Percentiles rank a stretch among this genome's conserved stretches.
Conservation (phyloP, 192 early-diverging fungal species). For the Mortierella antarctica region DNA sequence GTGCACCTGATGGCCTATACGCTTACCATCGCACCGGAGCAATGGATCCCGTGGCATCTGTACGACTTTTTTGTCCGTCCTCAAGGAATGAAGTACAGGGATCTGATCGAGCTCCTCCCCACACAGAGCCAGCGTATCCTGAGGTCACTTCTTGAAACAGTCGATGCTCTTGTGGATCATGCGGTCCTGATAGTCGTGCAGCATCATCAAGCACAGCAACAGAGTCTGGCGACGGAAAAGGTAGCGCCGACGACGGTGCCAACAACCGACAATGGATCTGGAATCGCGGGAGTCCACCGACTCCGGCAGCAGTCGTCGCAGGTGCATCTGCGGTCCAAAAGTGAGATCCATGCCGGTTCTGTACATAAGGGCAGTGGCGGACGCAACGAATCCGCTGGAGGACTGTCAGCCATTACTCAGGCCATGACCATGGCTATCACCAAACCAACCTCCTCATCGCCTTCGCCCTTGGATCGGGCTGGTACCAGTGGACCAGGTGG, state of each 20-base stretch:
- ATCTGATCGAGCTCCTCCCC: constrained; percentile 34
- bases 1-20: constrained; percentile 9
- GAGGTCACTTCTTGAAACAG: constrained; percentile 27
- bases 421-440: background rate
- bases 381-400: background rate
- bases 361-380: background rate
- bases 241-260: background rate
- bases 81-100: constrained; percentile 20
- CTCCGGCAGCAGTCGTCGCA: background rate
- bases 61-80: constrained; percentile 43
- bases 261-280: background rate
- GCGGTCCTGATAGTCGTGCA: constrained; percentile 1
- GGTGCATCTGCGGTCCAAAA: constrained; percentile 24
- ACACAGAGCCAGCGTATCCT: constrained; percentile 37
- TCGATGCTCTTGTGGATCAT: constrained; percentile 26
- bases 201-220: background rate
- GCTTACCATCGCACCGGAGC: constrained; percentile 24
- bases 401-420: background rate
- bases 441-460: background rate
- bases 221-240: background rate
- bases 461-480: background rate
- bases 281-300: background rate
- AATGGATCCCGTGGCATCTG: constrained; percentile 48
- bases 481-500: background rate
- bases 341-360: constrained; percentile 1